Conservation (phyloP, 208 protist genomes). For the Acanthamoeba royreba region DNA sequence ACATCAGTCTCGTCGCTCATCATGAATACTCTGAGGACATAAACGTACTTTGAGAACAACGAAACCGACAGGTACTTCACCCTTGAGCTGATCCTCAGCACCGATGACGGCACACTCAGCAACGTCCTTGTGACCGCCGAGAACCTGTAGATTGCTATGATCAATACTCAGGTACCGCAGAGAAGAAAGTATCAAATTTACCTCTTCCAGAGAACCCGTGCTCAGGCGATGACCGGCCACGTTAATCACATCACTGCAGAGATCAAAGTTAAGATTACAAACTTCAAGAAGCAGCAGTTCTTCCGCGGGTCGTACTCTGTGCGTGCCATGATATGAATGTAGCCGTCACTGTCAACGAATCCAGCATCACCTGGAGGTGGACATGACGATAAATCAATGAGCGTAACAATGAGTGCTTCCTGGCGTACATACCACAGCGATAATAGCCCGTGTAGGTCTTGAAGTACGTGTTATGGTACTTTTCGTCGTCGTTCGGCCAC, state of each 20-base stretch:
- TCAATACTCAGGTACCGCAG: too few species aligned
- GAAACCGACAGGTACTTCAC: neutral
- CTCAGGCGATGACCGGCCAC: conserved; percentile 56
- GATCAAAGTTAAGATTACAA: neutral
- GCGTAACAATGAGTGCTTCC: neutral
- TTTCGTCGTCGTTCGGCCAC: conserved; percentile 25
- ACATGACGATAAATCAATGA: neutral
- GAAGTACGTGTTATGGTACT: conserved; percentile 8
- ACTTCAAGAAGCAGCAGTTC: too few species aligned
- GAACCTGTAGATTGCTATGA: neutral
- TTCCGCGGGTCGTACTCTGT: conserved; percentile 52
- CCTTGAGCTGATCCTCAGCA: neutral
- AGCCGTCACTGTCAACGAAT: conserved; percentile 49
- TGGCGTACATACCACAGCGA: neutral
- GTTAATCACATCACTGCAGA: conserved; percentile 61
- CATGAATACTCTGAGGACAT: neutral
- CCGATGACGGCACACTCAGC: conserved; percentile 40
- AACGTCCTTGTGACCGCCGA: neutral
- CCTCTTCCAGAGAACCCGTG: conserved; percentile 56
- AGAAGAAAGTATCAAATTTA: too few species aligned
- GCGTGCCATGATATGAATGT: conserved; percentile 63
- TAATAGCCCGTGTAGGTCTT: conserved; percentile 16
- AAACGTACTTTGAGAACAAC: neutral
- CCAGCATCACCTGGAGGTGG: conserved; percentile 58
- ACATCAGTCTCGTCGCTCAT: too few species aligned